phyloP scores from a whole-genome alignment of 345 rosid genomes.

The Populus simonii region DNA sequence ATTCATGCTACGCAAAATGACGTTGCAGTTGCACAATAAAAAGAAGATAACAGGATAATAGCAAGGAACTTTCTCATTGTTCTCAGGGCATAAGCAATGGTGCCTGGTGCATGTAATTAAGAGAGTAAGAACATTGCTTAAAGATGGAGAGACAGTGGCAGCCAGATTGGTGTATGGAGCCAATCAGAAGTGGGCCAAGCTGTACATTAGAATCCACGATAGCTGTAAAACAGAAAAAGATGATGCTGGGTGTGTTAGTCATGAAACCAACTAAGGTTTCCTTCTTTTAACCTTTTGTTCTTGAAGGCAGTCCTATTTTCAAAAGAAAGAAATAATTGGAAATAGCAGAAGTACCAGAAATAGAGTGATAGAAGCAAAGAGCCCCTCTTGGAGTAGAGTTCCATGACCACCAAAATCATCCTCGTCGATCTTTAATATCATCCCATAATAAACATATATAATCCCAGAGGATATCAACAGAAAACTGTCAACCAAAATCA shows the following conservation, averaged over 20 bases:
- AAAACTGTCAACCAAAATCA: constrained; percentile 51
- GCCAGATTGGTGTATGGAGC: constrained; percentile 12
- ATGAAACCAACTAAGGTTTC: not conserved
- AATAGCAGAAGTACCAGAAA: constrained; percentile 59
- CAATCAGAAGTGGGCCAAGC: constrained; percentile 81
- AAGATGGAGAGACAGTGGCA: constrained; percentile 2
- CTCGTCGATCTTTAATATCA: constrained; percentile 85
- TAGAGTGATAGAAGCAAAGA: constrained; percentile 81
- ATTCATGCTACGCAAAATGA: constrained; percentile 20
- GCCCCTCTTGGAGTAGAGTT: constrained; percentile 91
- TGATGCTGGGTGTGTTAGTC: constrained; percentile 10
- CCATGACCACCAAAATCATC: constrained; percentile 95
- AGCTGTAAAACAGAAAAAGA: constrained; percentile 56
- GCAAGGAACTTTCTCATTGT: constrained; percentile 17
- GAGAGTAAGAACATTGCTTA: constrained; percentile 2
- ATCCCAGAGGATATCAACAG: constrained; percentile 68
- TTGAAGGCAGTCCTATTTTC: not conserved
- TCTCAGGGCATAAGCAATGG: constrained; percentile 18
- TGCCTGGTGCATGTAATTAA: constrained; percentile 16
- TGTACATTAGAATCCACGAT: constrained; percentile 90
- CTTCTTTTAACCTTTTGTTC: not conserved
- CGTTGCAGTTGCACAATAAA: constrained; percentile 16
- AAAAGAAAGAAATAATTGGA: not conserved
- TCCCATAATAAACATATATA: constrained; percentile 71
- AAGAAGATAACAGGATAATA: constrained; percentile 2